Evolutionary conservation across 208 protist species (phyloP).

Genomic region (Balamuthia mandrillaris): DNA sequence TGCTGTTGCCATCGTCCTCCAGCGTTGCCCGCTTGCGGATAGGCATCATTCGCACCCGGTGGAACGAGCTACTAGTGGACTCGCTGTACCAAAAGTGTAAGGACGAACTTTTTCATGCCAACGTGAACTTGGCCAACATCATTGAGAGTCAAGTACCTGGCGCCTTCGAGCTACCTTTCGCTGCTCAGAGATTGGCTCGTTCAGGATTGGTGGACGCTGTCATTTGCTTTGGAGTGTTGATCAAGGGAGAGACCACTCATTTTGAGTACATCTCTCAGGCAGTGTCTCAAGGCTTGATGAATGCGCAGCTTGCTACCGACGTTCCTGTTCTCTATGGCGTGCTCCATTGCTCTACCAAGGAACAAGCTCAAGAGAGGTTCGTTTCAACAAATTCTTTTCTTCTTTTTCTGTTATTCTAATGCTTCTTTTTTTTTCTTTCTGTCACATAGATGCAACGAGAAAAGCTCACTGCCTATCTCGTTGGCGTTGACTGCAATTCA

Average conservation of each 20-base stretch:
- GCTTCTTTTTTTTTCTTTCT: no score
- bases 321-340: constrained; percentile 29
- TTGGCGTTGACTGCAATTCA: no score
- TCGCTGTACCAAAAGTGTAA: neutral
- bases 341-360: neutral
- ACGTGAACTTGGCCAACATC: no score
- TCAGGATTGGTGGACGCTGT: neutral
- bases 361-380: neutral
- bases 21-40: neutral
- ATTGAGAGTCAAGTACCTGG: neutral
- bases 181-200: neutral
- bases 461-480: no score
- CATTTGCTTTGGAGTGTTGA: constrained; percentile 1
- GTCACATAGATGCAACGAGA: no score
- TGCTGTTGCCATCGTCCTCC: neutral
- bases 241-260: constrained; percentile 38
- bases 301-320: neutral
- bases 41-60: constrained; percentile 36
- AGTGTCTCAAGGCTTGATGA: neutral
- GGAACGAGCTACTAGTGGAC: constrained; percentile 33
- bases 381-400: neutral
- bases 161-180: constrained; percentile 22
- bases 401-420: no score
- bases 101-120: neutral
- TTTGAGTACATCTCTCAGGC: constrained; percentile 25